A percentile compares a stretch with the other conserved stretches of the same genome.
Conservation (phyloP, 2,329 filamentous ascomycete genomes). For the Aspergillus uvarum region DNA sequence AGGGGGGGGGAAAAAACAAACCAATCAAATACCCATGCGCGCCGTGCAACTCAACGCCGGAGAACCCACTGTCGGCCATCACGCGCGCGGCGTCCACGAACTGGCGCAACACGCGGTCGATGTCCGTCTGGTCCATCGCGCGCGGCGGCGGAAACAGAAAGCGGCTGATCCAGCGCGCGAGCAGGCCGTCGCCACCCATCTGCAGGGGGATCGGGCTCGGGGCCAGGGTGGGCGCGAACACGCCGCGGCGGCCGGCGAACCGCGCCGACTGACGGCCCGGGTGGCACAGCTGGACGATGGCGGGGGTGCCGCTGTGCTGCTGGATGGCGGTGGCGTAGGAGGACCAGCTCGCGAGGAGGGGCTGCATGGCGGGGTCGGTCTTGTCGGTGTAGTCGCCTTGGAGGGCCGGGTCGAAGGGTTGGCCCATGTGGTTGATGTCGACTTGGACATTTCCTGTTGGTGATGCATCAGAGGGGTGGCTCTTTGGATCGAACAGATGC, state of each 20-base stretch:
- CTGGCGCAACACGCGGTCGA: conserved; percentile 52
- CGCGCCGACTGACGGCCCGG: conserved; percentile 47
- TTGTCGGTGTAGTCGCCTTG: conserved; percentile 27
- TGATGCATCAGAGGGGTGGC: no score
- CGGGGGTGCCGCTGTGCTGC: conserved; percentile 41
- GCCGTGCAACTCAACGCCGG: conserved; percentile 55
- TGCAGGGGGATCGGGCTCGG: conserved; percentile 43
- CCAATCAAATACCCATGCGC: conserved; percentile 53
- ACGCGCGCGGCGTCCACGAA: conserved; percentile 57
- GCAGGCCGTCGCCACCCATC: conserved; percentile 39
- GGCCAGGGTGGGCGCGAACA: conserved; percentile 34
- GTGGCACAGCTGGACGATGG: conserved; percentile 48
- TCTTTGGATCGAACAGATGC: no score
- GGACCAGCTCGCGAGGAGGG: conserved; percentile 27
- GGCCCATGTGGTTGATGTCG: conserved; percentile 44
- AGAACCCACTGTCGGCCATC: conserved; percentile 51
- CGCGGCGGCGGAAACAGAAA: conserved; percentile 52
- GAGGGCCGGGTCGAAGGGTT: conserved; percentile 29
- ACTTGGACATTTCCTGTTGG: conserved; percentile 43
- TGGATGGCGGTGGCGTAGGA: conserved; percentile 34
- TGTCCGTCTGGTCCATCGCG: conserved; percentile 57
- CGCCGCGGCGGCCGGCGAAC: conserved; percentile 39
- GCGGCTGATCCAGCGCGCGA: conserved; percentile 33
- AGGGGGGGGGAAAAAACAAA: conserved; percentile 27
- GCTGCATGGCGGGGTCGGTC: not conserved